Percentiles rank a stretch among this genome's conserved stretches.
Evolutionary conservation across 2,329 filamentous ascomycete species (phyloP).

Genomic region (Calonectria pseudoreteaudii): DNA sequence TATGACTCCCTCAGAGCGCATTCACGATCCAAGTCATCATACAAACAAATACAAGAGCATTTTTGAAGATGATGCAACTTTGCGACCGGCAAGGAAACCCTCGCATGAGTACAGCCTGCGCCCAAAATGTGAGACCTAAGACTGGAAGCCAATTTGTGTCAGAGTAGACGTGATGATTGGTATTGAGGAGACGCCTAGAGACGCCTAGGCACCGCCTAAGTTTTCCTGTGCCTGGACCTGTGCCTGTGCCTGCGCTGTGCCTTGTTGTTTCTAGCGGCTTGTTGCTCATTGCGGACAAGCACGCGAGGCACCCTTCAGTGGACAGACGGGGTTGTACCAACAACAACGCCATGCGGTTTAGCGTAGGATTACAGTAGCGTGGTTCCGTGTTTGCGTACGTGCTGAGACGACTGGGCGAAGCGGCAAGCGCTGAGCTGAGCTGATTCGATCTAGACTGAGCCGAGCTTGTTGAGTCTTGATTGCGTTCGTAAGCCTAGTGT

Average conservation of each 20-base stretch:
- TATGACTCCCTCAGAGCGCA: conserved; percentile 27
- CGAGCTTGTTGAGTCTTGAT: conserved; percentile 8
- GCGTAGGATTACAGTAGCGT: conserved; percentile 17
- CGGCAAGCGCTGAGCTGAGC: conserved; percentile 21
- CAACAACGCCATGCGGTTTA: conserved; percentile 24
- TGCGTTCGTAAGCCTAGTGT: conserved; percentile 14
- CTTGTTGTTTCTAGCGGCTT: conserved; percentile 4
- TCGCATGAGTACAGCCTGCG: conserved; percentile 12
- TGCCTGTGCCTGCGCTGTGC: neutral
- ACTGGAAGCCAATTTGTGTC: conserved; percentile 13
- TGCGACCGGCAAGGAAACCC: conserved; percentile 30
- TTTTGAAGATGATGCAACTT: conserved; percentile 23
- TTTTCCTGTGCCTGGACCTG: conserved; percentile 9
- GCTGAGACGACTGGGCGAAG: conserved; percentile 13
- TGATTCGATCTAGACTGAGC: conserved; percentile 17
- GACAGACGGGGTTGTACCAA: conserved; percentile 19
- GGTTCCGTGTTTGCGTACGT: conserved; percentile 16
- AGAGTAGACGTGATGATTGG: conserved; percentile 13
- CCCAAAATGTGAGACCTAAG: conserved; percentile 19
- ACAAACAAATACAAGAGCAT: conserved; percentile 32
- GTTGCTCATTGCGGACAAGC: conserved; percentile 14
- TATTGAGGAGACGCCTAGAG: conserved; percentile 17
- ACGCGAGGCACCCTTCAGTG: conserved; percentile 7
- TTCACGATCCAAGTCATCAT: conserved; percentile 32
- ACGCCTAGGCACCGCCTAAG: neutral